Base-by-base conservation (phyloP, 2,329 filamentous ascomycete species). In the Claviceps sorghi region DNA sequence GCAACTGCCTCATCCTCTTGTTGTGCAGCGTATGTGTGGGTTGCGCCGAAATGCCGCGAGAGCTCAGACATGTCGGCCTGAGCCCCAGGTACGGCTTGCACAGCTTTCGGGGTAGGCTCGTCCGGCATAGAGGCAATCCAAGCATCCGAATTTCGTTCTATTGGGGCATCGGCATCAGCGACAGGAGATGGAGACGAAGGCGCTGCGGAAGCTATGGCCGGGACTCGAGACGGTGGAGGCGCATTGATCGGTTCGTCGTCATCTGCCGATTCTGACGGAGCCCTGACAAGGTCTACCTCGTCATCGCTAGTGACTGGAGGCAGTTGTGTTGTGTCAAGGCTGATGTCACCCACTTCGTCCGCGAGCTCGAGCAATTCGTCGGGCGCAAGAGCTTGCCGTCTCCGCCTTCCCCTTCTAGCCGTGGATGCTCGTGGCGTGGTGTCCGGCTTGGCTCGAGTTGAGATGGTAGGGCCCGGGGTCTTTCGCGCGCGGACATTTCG, bases 61-160 rank as follows among this genome's bases (percentile, higher is more conserved):
- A 56, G 55, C 17, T 45, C 48, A 4, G 52, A 54, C 3, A 48
- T 49, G 7, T 32, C 36, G 11, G 45, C 40, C 40, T 22, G 40
- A 10, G 38, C 36, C 4, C 40, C 11, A 17, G 53, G 57, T 41
- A 56, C 38, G 19, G 64, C 60, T 29, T 58, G 57, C 42, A 56
- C 38, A 21, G 64, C 60, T 26, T 58, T 62, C 9, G 70, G 70
- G 0, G 68, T 70, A 15, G 61, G 59, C 34, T 70, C 62, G 42
- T 72, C 63, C 1, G 67, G 68, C 40, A 71, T 45, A 7, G 68
- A 69, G 30, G 66, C 65, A 59, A 75, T 69, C 72, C 72, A 75
- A 21, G 74, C 68, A 57, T 75, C 72, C 0, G 70, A 70, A 38
- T 70, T 63, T 26, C 61, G 52, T 26, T 61, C 62, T 30, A 26